These are phyloP conservation scores for Xylaria sp. DNA, from an alignment of 2,329 filamentous ascomycete genomes.

Conservation along the genomic window DNA sequence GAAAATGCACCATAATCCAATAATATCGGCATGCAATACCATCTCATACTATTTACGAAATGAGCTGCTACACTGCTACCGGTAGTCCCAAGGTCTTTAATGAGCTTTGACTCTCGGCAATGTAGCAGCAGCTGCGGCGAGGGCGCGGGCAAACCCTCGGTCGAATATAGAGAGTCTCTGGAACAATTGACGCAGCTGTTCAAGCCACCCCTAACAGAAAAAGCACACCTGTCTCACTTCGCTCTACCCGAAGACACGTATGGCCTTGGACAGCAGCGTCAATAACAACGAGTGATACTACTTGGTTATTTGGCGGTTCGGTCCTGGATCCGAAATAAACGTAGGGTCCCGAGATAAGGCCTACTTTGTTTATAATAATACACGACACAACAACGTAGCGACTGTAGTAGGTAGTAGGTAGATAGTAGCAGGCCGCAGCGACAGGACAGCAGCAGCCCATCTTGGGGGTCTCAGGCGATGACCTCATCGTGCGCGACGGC, in stretches of 20 bases:
- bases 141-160: constrained; percentile 49
- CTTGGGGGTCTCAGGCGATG: constrained; percentile 29
- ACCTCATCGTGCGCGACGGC: constrained; percentile 35
- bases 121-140: constrained; percentile 40
- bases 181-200: constrained; percentile 41
- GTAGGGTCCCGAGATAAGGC: constrained; percentile 30
- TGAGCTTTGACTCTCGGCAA: constrained; percentile 37
- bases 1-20: constrained; percentile 9
- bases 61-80: constrained; percentile 6
- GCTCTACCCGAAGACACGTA: constrained; percentile 31
- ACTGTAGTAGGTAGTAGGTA: background rate
- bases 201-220: constrained; percentile 42
- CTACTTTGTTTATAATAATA: background rate
- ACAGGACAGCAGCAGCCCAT: constrained; percentile 25
- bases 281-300: constrained; percentile 17
- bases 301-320: constrained; percentile 29
- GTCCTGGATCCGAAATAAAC: constrained; percentile 31
- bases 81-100: constrained; percentile 42
- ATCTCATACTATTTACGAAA: background rate
- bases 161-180: constrained; percentile 43
- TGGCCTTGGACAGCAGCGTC: constrained; percentile 24
- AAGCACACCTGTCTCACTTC: constrained; percentile 34
- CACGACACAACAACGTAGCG: background rate
- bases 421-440: background rate
- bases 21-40: constrained; percentile 5